phyloP scores from a whole-genome alignment of 345 rosid genomes.

The Nasturtium officinale region DNA sequence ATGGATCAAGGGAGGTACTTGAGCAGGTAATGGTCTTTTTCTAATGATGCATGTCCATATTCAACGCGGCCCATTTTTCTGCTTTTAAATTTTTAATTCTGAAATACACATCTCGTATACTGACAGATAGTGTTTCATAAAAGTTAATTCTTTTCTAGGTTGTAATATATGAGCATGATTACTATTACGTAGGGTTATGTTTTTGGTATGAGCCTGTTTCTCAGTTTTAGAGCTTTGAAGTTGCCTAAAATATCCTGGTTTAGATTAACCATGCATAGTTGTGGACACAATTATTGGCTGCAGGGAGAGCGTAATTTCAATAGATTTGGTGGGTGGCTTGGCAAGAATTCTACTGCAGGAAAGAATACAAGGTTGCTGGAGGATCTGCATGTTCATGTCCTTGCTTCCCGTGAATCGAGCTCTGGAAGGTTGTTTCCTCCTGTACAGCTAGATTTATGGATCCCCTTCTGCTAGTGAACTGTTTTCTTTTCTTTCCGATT shows the following conservation, averaged over 20 bases:
- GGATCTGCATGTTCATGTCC: constrained; percentile 89
- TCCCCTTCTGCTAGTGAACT: constrained; percentile 23
- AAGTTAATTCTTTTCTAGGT: constrained; percentile 1
- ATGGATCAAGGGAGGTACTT: constrained; percentile 81
- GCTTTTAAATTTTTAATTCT: constrained; percentile 12
- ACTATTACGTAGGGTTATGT: constrained; percentile 10
- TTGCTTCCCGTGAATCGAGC: constrained; percentile 85
- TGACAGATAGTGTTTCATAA: constrained; percentile 7
- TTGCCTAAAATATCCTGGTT: constrained; percentile 10
- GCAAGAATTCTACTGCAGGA: constrained; percentile 85
- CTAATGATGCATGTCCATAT: constrained; percentile 23
- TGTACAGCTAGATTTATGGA: constrained; percentile 7
- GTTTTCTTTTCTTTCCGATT: background rate
- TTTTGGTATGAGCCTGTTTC: constrained; percentile 25
- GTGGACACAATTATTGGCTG: constrained; percentile 31
- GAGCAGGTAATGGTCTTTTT: constrained; percentile 63
- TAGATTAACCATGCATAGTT: constrained; percentile 21
- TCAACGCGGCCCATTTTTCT: background rate
- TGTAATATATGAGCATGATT: constrained; percentile 15
- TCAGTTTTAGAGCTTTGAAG: constrained; percentile 11
- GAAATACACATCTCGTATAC: constrained; percentile 25
- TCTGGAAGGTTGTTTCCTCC: constrained; percentile 66
- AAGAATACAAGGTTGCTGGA: constrained; percentile 89
- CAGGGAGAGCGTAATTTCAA: constrained; percentile 98
- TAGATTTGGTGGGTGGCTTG: constrained; percentile 97